Evolutionary conservation across 208 protist genomes (phyloP).

Genomic region (Leishmania tropica): DNA sequence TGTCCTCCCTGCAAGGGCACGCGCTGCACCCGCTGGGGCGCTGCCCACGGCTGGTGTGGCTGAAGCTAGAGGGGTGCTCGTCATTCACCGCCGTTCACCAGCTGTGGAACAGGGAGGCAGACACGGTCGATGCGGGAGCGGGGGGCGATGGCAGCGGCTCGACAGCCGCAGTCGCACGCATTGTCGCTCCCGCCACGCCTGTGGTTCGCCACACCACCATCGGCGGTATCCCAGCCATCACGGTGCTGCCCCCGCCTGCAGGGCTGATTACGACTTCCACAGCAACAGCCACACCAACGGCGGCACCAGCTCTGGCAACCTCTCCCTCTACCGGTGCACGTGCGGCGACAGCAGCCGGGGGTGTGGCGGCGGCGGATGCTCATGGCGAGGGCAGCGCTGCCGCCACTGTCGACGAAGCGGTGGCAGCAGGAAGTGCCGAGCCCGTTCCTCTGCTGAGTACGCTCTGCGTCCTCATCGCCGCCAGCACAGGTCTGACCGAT

Average conservation of each 20-base stretch:
- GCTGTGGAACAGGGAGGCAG: conserved; percentile 22
- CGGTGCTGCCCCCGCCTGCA: conserved; percentile 20
- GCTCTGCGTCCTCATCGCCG: conserved; percentile 26
- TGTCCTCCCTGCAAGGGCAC: conserved; percentile 32
- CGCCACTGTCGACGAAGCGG: background rate
- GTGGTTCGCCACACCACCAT: conserved; percentile 16
- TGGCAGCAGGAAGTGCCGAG: background rate
- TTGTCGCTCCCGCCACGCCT: background rate
- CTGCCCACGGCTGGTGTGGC: conserved; percentile 39
- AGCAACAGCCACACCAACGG: background rate
- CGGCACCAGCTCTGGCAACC: background rate
- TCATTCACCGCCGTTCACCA: conserved; percentile 27
- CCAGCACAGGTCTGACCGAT: conserved; percentile 28
- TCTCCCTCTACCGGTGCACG: background rate
- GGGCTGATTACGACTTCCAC: background rate
- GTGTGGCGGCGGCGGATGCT: background rate
- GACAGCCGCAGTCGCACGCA: background rate
- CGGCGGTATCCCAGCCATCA: conserved; percentile 34
- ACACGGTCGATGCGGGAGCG: background rate
- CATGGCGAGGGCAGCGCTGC: background rate
- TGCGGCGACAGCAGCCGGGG: background rate
- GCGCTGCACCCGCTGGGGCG: conserved; percentile 38
- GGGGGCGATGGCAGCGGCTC: background rate
- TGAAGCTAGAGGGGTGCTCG: conserved; percentile 48
- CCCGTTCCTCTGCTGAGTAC: conserved; percentile 11